These are phyloP conservation scores for Clohesyomyces aquaticus DNA, from an alignment of 495 filamentous ascomycete species.

Conservation along the genomic window DNA sequence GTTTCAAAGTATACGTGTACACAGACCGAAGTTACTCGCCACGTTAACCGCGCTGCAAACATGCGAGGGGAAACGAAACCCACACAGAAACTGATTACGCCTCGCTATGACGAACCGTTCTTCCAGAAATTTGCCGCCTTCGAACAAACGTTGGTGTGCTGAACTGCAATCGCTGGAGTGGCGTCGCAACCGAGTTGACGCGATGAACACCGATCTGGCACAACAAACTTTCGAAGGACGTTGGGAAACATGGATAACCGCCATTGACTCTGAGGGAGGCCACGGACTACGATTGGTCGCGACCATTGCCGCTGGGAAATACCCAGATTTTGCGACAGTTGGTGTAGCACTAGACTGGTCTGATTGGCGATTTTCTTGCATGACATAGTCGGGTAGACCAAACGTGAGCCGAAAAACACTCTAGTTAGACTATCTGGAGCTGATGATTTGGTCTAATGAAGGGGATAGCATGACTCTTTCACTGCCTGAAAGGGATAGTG, in stretches of 20 bases:
- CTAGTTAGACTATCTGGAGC: no score
- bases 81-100: background rate
- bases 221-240: no score
- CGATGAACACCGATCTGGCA: no score
- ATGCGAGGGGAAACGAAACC: background rate
- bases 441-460: no score
- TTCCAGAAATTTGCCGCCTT: background rate
- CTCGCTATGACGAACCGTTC: background rate
- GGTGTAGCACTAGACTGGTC: background rate
- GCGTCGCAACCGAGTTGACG: no score
- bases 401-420: no score
- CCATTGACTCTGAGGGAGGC: background rate
- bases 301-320: background rate
- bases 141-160: no score
- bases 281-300: background rate
- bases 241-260: no score
- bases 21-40: background rate
- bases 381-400: no score
- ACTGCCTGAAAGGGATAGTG: no score
- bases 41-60: background rate
- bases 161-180: no score
- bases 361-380: no score
- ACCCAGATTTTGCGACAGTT: background rate
- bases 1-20: background rate
- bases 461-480: background rate